Evolutionary conservation across 1,284 basidiomycete species (phyloP), one percentile per base, ranked within the genome.

Genomic region (Abortiporus biennis): DNA sequence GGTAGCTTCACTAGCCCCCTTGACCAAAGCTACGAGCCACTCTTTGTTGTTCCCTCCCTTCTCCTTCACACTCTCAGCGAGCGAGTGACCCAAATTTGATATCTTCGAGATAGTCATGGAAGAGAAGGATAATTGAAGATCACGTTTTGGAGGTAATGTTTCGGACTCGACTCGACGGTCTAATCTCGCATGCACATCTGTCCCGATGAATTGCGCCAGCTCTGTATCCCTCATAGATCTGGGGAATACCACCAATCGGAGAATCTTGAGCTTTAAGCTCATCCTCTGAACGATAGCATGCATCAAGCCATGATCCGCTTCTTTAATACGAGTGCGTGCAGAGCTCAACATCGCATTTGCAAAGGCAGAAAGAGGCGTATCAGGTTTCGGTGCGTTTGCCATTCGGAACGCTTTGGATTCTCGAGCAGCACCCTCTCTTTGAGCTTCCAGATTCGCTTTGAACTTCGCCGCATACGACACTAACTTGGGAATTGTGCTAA

Each of bases 301-400:
- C 3, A 74, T 72, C 8, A 85, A 62, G 1, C 65, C 71, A 8
- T 66, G 61, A 39, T 80, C 84, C 13, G 72, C 67, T 61, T 85
- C 83, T 50, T 76, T 78, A 56, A 85, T 72, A 33, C 76, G 74
- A 39, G 68, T 76, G 40, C 79, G 69, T 20, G 88, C 85, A 0
- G 85, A 84, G 41, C 79, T 72, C 25, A 92, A 63, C 74, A 92
- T 87, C 12, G 86, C 87, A 42, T 86, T 80, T 0, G 90, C 87
- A 25, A 92, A 85, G 6, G 85, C 79, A 1, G 88, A 88, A 3
- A 91, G 69, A 3, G 87, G 75, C 56, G 86, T 85, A 49, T 82
- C 80, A 4, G 85, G 83, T 53, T 76, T 80, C 3, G 84, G 78
- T 5, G 71, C 66, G 25, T 74, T 74, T 16, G 78, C 76, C 12